Conservation (phyloP, 345 rosid genomes). For the Aquilaria sinensis region DNA sequence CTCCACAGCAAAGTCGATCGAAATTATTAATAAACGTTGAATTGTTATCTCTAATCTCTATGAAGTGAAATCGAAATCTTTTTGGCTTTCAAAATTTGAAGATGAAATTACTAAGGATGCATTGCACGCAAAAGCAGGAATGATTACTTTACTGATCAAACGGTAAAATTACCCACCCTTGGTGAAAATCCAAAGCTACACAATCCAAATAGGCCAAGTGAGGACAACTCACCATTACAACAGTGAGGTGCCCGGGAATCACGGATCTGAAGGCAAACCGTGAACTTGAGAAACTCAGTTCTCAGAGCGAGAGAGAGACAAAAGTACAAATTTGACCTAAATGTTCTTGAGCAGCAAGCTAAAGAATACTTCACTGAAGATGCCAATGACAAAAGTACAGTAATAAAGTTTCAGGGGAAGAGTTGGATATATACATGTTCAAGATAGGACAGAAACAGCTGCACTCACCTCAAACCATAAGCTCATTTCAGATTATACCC, state of each 20-base stretch:
- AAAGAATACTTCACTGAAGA: constrained; percentile 9
- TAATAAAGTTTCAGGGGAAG: constrained; percentile 17
- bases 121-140: no score
- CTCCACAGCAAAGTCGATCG: no score
- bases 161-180: no score
- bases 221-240: not conserved
- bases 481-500: constrained; percentile 5
- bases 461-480: constrained; percentile 12
- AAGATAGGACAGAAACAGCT: constrained; percentile 6
- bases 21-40: no score
- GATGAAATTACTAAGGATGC: no score
- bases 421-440: not conserved
- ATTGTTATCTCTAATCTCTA: no score
- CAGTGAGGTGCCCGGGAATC: not conserved
- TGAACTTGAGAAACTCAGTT: not conserved
- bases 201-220: no score
- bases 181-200: no score
- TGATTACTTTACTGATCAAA: no score
- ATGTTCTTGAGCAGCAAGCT: constrained; percentile 2
- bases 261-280: not conserved
- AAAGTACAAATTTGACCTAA: not conserved
- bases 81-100: no score
- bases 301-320: not conserved
- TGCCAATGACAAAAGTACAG: constrained; percentile 12
- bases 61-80: no score